phyloP scores from a whole-genome alignment of 2,329 filamentous ascomycete species.

The Colletotrichum trifolii region DNA sequence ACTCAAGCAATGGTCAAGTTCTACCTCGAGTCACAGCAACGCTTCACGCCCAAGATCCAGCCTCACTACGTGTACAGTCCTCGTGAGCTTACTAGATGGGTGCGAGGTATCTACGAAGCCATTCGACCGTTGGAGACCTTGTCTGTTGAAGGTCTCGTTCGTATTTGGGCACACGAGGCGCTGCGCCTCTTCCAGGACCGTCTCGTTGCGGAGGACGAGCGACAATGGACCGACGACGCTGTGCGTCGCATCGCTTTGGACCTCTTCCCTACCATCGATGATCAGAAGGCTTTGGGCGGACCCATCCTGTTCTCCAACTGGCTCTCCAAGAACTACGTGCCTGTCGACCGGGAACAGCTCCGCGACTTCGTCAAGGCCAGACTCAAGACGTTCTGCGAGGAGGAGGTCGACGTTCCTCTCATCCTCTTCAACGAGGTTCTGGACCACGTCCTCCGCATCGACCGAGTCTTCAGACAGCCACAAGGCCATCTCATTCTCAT shows the following conservation, averaged over 20 bases:
- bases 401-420: slow-evolving; percentile 97
- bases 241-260: slow-evolving; percentile 89
- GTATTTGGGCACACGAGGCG: slow-evolving; percentile 98
- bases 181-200: slow-evolving; percentile 96
- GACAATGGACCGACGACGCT: slow-evolving; percentile 92
- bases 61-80: slow-evolving; percentile 99
- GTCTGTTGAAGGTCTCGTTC: slow-evolving; percentile 88
- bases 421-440: slow-evolving; percentile 99
- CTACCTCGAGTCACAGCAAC: slow-evolving; percentile 92
- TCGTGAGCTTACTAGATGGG: slow-evolving; percentile 97
- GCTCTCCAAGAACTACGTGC: slow-evolving; percentile 98
- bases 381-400: slow-evolving; percentile 97
- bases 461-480: slow-evolving; percentile 97
- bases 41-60: slow-evolving; percentile 96
- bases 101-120: slow-evolving; percentile 95
- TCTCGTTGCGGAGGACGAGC: slow-evolving; percentile 92
- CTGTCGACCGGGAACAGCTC: slow-evolving; percentile 93
- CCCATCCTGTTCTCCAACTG: slow-evolving; percentile 99
- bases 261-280: slow-evolving; percentile 95
- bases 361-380: slow-evolving; percentile 98
- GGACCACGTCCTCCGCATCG: slow-evolving; percentile 97
- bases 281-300: slow-evolving; percentile 86
- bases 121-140: slow-evolving; percentile 91
- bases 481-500: slow-evolving; percentile 99
- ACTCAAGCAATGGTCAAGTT: slow-evolving; percentile 98